Evolutionary conservation across 768 basidiomycete species (phyloP).

Genomic region (Rhizopogon vesiculosus): DNA sequence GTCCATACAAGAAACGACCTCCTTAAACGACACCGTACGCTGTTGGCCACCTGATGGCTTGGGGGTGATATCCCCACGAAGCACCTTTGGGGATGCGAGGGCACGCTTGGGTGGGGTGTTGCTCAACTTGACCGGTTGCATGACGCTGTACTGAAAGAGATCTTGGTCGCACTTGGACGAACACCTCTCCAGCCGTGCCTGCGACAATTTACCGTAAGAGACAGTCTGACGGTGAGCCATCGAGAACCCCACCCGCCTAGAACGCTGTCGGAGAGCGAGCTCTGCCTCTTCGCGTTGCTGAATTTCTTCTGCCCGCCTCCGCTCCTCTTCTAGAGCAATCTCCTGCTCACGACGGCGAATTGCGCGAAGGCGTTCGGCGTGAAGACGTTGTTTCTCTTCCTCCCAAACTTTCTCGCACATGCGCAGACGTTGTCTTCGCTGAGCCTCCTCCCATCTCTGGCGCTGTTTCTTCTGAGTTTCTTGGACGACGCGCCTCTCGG

Average conservation of each 20-base stretch:
- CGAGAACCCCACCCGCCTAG: constrained; percentile 16
- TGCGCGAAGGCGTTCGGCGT: constrained; percentile 33
- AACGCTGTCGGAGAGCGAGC: constrained; percentile 8
- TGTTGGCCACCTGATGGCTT: constrained; percentile 14
- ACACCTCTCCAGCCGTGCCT: constrained; percentile 14
- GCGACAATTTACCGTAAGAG: constrained; percentile 1
- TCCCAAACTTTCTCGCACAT: constrained; percentile 47
- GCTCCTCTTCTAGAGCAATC: constrained; percentile 18
- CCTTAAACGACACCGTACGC: constrained; percentile 46
- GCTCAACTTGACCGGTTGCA: constrained; percentile 19
- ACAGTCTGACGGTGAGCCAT: neutral
- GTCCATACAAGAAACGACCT: constrained; percentile 54
- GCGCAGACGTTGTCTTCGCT: constrained; percentile 36
- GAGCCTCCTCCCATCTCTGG: constrained; percentile 30
- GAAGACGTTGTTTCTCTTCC: constrained; percentile 37
- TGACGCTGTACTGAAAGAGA: constrained; percentile 29
- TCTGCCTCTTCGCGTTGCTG: constrained; percentile 5
- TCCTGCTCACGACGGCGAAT: constrained; percentile 30
- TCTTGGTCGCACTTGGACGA: constrained; percentile 15
- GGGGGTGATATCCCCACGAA: constrained; percentile 3
- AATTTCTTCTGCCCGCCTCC: constrained; percentile 17
- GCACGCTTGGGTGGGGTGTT: constrained; percentile 16
- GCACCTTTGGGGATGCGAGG: constrained; percentile 4
- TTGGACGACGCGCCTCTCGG: constrained; percentile 33
- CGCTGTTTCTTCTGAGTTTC: constrained; percentile 29